Evolutionary conservation across 495 filamentous ascomycete genomes (phyloP), one percentile per base, ranked within the genome.

Genomic region (Penicillium desertorum): DNA sequence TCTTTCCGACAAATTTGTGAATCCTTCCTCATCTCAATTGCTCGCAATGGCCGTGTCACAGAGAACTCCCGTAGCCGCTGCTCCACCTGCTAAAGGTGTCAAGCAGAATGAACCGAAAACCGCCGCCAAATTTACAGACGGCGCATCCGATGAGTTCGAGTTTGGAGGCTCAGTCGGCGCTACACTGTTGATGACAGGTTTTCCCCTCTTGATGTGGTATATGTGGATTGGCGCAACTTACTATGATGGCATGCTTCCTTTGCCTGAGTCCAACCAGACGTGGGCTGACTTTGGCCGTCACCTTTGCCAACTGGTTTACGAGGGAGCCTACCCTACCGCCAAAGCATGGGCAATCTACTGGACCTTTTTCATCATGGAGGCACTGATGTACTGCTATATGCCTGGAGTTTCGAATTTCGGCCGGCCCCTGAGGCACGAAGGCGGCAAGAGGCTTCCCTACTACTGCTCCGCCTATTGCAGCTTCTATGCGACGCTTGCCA

Each of bases 191-290:
- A 98, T 98, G 90, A 73, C 91, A 53, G 87, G 84, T 47, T 98
- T 96, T 71, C 93, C 93, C 16, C 29, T 86, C 23, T 75, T 97
- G 45, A 98, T 98, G 93, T 98, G 87, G 79, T 97, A 96, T 76
- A 92, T 97, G 90, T 98, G 90, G 89, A 86, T 96, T 66, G 93
- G 93, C 22, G 88, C 92, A 9, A 91, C 85, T 9, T 90, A 91
- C 73, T 98, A 96, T 71, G 78, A 89, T 69, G 91, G 91, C 43
- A 81, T 87, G 55, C 74, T 93, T 16, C 94, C 93, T 12, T 66
- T 76, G 32, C 91, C 85, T 12, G 71, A 74, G 17, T 42, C 72
- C 9, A 83, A 78, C 23, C 79, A 96, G 73, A 80, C 76, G 54
- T 76, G 81, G 47, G 29, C 51, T 11, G 82, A 90, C 0, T 97